Base-by-base conservation (phyloP, 179 eudicot genomes). In the Pouteria campechiana region DNA sequence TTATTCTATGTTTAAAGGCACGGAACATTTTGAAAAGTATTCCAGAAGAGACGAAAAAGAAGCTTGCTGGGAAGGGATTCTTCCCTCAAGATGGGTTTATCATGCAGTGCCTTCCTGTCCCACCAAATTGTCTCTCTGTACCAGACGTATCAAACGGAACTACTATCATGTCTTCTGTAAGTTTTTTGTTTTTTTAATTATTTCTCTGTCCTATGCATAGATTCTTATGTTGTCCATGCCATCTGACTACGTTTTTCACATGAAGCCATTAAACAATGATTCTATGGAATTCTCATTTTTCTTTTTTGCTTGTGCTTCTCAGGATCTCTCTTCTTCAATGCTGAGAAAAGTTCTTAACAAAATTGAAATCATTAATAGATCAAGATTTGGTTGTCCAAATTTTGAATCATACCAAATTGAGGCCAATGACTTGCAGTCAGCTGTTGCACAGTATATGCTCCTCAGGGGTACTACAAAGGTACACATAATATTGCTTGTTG, bases 81-180 rank as follows among this genome's bases (percentile, higher is more conserved):
- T 69, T 73, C 30, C 83, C 96, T 12, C 98, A 90, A 60, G 88
- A 90, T 58, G 98, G 98, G 5, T 86, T 82, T 32, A 71, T 90
- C 12, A 11, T 90, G 43, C 74, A 63, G 25, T 58, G 71, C 66
- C 37, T 90, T 27, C 94, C 98, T 0, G 98, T 90, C 42, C 98
- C 98, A 13, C 98, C 98, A 29, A 90, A 90, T 40, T 86, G 96
- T 48, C 67, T 90, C 59, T 87, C 98, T 10, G 83, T 83, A 17
- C 98, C 98, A n/a, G 98, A 90, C 40, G 48, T 90, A 41, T 90
- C 98, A 0, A 96, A 90, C 65, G 98, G 98, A 48, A 79, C 73
- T 35, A 79, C 69, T 16, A 77, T 83, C 29, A 83, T 80, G 87
- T 86, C 98, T 46, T 76, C 90, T 58, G 98, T 90, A 40, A 76